These are phyloP conservation scores for Rhynchosporium secalis DNA, from an alignment of 2,329 filamentous ascomycete genomes.

Conservation along the genomic window DNA sequence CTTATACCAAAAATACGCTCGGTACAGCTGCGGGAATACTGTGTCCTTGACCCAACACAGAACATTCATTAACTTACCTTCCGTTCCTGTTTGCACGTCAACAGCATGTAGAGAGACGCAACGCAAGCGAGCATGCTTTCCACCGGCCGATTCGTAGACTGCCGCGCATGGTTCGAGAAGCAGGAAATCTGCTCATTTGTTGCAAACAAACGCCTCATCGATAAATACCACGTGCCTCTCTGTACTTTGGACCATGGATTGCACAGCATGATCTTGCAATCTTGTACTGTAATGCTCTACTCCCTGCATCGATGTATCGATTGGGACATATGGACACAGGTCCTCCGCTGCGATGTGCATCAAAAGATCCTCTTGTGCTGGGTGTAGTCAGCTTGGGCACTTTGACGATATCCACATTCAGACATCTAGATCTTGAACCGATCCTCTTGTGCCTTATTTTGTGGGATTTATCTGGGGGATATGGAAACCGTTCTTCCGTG, in stretches of 20 bases:
- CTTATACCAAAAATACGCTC: background rate
- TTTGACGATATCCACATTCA: slow-evolving; percentile 11
- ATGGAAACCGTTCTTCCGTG: slow-evolving; percentile 22
- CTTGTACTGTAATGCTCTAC: slow-evolving; percentile 4
- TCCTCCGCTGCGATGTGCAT: slow-evolving; percentile 22
- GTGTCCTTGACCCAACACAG: slow-evolving; percentile 16
- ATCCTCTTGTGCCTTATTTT: background rate
- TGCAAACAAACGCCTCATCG: slow-evolving; percentile 13
- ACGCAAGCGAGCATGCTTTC: slow-evolving; percentile 7
- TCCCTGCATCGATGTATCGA: slow-evolving; percentile 16
- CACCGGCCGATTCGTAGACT: slow-evolving; percentile 13
- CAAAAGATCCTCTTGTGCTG: slow-evolving; percentile 11
- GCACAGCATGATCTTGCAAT: slow-evolving; percentile 16
- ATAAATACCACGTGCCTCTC: slow-evolving; percentile 19
- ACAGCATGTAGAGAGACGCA: slow-evolving; percentile 9
- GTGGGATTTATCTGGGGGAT: background rate
- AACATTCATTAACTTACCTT: slow-evolving; percentile 1
- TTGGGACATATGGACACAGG: slow-evolving; percentile 16
- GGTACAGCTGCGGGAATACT: slow-evolving; percentile 14
- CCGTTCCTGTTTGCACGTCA: background rate
- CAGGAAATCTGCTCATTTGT: slow-evolving; percentile 14
- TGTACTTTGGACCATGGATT: slow-evolving; percentile 5
- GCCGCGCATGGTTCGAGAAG: slow-evolving; percentile 14
- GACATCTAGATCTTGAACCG: background rate
- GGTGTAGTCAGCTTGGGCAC: slow-evolving; percentile 4